These are phyloP conservation scores for Dryadomyces quercus-mongolicae DNA, from an alignment of 2,329 filamentous ascomycete genomes.

Conservation along the genomic window DNA sequence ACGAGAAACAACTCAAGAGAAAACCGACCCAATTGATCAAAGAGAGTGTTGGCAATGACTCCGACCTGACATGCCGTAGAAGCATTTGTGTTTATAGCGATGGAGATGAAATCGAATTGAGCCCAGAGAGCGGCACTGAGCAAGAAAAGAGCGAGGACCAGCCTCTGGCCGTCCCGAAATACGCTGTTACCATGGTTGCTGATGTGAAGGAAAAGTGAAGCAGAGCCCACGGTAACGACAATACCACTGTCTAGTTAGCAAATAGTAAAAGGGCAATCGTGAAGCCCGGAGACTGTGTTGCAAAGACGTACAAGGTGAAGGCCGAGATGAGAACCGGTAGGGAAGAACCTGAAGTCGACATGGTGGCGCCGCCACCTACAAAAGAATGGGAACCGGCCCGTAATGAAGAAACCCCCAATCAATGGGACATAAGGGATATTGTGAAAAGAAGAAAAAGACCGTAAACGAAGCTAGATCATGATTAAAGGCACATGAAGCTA, in stretches of 20 bases:
- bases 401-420: constrained; percentile 29
- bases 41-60: constrained; percentile 37
- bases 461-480: constrained; percentile 1
- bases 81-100: constrained; percentile 31
- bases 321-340: constrained; percentile 38
- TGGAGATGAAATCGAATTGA: constrained; percentile 35
- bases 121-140: constrained; percentile 40
- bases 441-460: not conserved
- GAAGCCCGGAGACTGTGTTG: too few relatives aligned
- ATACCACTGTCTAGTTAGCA: constrained; percentile 29
- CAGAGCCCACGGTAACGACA: constrained; percentile 38
- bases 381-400: constrained; percentile 13
- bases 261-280: not conserved
- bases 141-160: constrained; percentile 48
- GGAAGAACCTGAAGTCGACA: constrained; percentile 31
- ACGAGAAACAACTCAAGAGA: constrained; percentile 41
- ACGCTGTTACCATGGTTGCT: constrained; percentile 35
- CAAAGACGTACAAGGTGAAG: constrained; percentile 39
- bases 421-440: constrained; percentile 26
- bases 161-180: constrained; percentile 48
- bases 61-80: constrained; percentile 36
- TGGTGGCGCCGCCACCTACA: constrained; percentile 21
- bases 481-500: not conserved
- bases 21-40: constrained; percentile 45
- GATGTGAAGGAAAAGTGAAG: constrained; percentile 31